These are phyloP conservation scores for Tulasnella sp. DNA, from an alignment of 768 basidiomycete species.

Conservation along the genomic window DNA sequence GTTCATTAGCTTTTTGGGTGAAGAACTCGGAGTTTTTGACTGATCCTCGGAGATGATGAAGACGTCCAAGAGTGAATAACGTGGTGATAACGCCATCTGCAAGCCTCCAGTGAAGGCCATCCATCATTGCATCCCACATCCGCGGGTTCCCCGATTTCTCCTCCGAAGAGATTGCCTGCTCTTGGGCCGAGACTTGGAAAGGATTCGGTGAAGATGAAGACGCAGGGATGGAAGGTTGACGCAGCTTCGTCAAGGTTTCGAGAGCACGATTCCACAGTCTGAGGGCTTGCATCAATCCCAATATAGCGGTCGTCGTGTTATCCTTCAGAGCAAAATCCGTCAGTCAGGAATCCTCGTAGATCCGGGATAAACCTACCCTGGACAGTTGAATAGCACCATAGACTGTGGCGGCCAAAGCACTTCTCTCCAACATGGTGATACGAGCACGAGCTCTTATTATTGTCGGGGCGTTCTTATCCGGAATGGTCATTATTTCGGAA, in stretches of 20 bases:
- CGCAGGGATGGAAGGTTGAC: not conserved
- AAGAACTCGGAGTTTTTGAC: conserved; percentile 80
- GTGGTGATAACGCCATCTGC: conserved; percentile 58
- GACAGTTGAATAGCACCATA: conserved; percentile 58
- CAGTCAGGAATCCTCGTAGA: not conserved
- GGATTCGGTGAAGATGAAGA: not conserved
- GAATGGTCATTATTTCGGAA: conserved; percentile 30
- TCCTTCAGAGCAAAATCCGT: conserved; percentile 35
- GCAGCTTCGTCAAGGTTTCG: conserved; percentile 45
- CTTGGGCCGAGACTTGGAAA: not conserved
- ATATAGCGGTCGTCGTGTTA: conserved; percentile 44
- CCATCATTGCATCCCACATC: conserved; percentile 26
- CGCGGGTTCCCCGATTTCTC: not conserved
- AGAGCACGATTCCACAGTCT: conserved; percentile 73
- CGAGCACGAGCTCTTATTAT: conserved; percentile 47
- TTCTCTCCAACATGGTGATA: conserved; percentile 49
- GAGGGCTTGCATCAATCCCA: conserved; percentile 53
- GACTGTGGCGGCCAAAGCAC: conserved; percentile 59
- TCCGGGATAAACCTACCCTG: conserved; percentile 34
- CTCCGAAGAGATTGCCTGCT: not conserved
- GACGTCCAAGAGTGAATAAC: conserved; percentile 50
- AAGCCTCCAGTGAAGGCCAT: conserved; percentile 63
- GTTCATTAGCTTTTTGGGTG: conserved; percentile 57
- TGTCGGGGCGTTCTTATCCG: conserved; percentile 40
- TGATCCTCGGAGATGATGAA: conserved; percentile 65